phyloP scores from a whole-genome alignment of 2,329 filamentous ascomycete genomes.

The Zasmidium angulare region DNA sequence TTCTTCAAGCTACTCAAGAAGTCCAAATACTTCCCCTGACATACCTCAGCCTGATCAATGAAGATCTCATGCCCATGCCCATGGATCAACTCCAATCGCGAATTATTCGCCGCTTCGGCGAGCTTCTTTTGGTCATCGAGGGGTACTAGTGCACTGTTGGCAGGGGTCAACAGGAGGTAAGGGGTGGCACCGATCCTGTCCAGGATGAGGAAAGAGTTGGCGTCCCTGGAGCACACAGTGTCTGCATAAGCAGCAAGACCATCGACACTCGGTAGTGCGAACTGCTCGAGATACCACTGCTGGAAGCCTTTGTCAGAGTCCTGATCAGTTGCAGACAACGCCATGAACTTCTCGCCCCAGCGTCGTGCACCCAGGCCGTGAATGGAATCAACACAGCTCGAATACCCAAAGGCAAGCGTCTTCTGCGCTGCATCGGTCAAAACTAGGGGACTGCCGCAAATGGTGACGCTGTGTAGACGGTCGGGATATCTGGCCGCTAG shows the following conservation, averaged over 20 bases:
- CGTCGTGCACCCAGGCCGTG: constrained; percentile 34
- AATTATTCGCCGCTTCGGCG: constrained; percentile 18
- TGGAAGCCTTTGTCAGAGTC: constrained; percentile 31
- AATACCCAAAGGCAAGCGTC: constrained; percentile 33
- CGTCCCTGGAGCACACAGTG: constrained; percentile 28
- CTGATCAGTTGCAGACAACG: constrained; percentile 34
- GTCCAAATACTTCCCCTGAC: constrained; percentile 41
- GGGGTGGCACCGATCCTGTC: constrained; percentile 29
- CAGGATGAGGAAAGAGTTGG: constrained; percentile 35
- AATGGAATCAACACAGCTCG: constrained; percentile 33
- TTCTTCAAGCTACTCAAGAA: constrained; percentile 26
- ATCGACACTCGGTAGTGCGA: constrained; percentile 30
- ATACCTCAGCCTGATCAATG: constrained; percentile 28
- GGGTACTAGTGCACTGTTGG: constrained; percentile 34
- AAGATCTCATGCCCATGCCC: constrained; percentile 40
- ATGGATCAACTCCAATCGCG: constrained; percentile 30
- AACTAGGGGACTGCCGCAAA: too few species aligned
- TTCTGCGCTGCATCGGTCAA: too few species aligned
- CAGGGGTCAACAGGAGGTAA: constrained; percentile 36
- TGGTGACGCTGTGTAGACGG: too few species aligned
- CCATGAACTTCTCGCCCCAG: constrained; percentile 34
- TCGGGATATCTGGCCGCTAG: too few species aligned
- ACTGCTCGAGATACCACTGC: constrained; percentile 35
- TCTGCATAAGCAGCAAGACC: constrained; percentile 38
- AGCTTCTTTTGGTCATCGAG: constrained; percentile 32